Conservation (phyloP, 441 rosid species). For the Flueggea neowawraea region DNA sequence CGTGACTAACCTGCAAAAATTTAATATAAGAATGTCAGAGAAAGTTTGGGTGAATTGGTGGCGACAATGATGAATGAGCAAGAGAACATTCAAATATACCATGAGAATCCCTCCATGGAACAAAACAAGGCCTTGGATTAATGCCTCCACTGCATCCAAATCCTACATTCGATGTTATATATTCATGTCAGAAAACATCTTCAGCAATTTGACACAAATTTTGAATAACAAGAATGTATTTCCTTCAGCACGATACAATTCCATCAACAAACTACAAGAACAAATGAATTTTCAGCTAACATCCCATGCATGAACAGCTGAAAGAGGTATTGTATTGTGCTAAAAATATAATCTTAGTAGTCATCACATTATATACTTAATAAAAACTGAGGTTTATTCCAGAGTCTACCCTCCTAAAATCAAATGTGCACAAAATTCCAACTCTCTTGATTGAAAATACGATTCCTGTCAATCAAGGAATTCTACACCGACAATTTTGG, state of each 20-base stretch:
- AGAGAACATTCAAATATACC: constrained; percentile 35
- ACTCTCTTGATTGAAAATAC: no score
- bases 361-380: no score
- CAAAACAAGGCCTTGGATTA: constrained; percentile 96
- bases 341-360: no score
- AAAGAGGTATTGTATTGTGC: background rate
- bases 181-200: constrained; percentile 6
- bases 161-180: constrained; percentile 49
- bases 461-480: no score
- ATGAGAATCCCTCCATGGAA: constrained; percentile 98
- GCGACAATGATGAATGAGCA: background rate
- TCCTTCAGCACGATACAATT: background rate
- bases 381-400: no score
- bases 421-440: no score
- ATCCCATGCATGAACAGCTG: no score
- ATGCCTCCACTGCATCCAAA: constrained; percentile 98
- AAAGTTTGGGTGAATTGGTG: background rate
- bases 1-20: constrained; percentile 87
- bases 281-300: background rate
- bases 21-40: background rate
- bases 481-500: no score
- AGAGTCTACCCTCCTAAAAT: no score
- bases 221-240: background rate
- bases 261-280: background rate
- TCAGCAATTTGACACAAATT: background rate